Base-by-base conservation (phyloP, 306 rosid genomes). In the Betula pendula region DNA sequence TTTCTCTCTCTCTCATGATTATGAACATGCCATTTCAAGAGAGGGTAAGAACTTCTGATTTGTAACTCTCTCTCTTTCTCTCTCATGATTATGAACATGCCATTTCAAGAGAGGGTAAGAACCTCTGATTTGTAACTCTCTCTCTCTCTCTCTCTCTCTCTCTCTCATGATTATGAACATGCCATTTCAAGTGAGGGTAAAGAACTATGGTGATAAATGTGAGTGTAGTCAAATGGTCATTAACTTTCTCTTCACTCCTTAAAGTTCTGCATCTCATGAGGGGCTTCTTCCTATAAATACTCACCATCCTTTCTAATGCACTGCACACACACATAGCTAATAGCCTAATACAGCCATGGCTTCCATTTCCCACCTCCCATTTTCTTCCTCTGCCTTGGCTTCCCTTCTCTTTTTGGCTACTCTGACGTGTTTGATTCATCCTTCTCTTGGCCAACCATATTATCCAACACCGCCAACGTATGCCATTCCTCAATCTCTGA, bases 331-430 rank as follows among this genome's bases (percentile, higher is more conserved):
- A 55, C 22, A 55, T 3, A 55, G 29, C 33, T 24, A 56, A n/a
- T n/a, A n/a, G n/a, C n/a, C n/a, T n/a, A n/a, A 5, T 24, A 56
- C 63, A 24, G 27, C 33, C 1, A 56, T 24, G 63, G 63, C 63
- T 24, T 56, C 63, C 31, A 9, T 56, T 22, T 56, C 17, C 63
- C 63, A 8, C 33, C 33, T 22, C 63, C 33, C 31, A 11, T 3
- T 24, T 56, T 24, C 22, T 68, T 63, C 49, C 25, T 47, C 33
- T 33, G 24, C 79, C 51, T 63, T 75, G 38, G 27, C 65, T n/a
- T 49, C 6, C 52, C 66, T 49, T 35, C 66, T 50, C 6, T 4
- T 65, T 52, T 4, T 75, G 24, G 20, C 42, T 8, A 47, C 42
- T 35, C 40, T 66, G 38, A 0, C 13, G 51, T 65, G 42, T 15